Base-by-base conservation (phyloP, 345 rosid species). In the Eucalyptus curtisii region DNA sequence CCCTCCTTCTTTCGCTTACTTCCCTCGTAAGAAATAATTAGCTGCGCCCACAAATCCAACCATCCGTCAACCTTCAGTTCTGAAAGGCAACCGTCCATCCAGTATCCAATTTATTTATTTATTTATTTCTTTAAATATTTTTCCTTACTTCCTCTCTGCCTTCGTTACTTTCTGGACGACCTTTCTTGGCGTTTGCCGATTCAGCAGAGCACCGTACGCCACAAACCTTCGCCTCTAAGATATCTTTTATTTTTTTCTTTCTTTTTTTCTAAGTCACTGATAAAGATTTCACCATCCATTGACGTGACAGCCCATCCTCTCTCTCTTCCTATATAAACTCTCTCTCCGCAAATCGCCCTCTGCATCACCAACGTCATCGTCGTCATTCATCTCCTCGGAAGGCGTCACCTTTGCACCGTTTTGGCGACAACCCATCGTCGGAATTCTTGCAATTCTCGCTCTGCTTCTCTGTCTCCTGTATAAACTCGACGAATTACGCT, bases 181-280 rank as follows among this genome's bases (percentile, higher is more conserved):
- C 0, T 52, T 7, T 52, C 55, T 3, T 7, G 10, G 24, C 24
- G 24, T 0, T 52, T 7, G 24, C 55, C 55, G 0, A 52, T 7
- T 19, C 0, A 52, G 55, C 49, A 47, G 48, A 42, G 44, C 22
- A 19, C 8, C 22, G 10, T 1, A 19, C 24, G 57, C 24, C 24
- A 7, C 25, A 52, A 52, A 1, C 57, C 57, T 52, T 52, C 0
- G 57, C 10, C 57, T 0, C 57, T 0, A 52, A 52, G 57, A 8
- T 52, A 52, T 52, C 25, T 52, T 0, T 52, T 19, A n/a, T 52
- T 7, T 44, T 7, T 13, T 3, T 50, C 0, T 0, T 17, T 7
- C 0, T 7, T 50, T 52, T 19, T 19, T 52, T 3, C 57, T 0
- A 52, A 52, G 57, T 52, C 57, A 19, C 55, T 0, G 22, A 0